Conservation (phyloP, 768 basidiomycete species). For the Clitopilus hobsonii region DNA sequence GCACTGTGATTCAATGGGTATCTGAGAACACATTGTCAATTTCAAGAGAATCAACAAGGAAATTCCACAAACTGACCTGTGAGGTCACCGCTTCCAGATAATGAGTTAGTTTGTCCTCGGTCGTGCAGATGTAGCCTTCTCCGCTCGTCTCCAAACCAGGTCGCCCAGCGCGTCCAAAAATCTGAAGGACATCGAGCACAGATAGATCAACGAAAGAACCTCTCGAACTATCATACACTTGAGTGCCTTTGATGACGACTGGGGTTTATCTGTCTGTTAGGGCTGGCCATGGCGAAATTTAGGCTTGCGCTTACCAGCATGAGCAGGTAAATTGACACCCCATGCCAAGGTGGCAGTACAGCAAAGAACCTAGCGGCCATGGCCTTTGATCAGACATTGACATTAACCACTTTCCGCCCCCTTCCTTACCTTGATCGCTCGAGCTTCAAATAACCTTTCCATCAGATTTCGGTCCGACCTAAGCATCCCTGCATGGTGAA, state of each 20-base stretch:
- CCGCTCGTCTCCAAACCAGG: slow-evolving; percentile 88
- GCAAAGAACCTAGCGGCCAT: slow-evolving; percentile 76
- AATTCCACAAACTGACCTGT: slow-evolving; percentile 47
- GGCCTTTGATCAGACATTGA: neutral
- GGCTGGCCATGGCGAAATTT: slow-evolving; percentile 2
- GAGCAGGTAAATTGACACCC: slow-evolving; percentile 98
- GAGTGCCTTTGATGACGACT: slow-evolving; percentile 97
- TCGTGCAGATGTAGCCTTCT: slow-evolving; percentile 95
- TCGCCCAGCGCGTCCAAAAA: slow-evolving; percentile 94
- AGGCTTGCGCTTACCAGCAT: slow-evolving; percentile 62
- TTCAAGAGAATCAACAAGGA: slow-evolving; percentile 1
- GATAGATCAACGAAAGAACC: slow-evolving; percentile 91
- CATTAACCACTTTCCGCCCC: neutral
- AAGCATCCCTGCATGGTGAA: slow-evolving; percentile 98
- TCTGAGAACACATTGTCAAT: slow-evolving; percentile 34
- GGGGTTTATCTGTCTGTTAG: slow-evolving; percentile 5
- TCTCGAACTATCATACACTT: slow-evolving; percentile 88
- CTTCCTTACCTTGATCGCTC: slow-evolving; percentile 80
- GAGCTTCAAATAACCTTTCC: slow-evolving; percentile 89
- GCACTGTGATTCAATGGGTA: slow-evolving; percentile 94
- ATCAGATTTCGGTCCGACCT: slow-evolving; percentile 91
- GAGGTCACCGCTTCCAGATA: slow-evolving; percentile 86
- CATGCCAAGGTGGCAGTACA: slow-evolving; percentile 98
- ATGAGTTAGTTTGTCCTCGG: slow-evolving; percentile 87
- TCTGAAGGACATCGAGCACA: slow-evolving; percentile 92